Base-by-base conservation (phyloP, 306 rosid species). In the Myrica gale region DNA sequence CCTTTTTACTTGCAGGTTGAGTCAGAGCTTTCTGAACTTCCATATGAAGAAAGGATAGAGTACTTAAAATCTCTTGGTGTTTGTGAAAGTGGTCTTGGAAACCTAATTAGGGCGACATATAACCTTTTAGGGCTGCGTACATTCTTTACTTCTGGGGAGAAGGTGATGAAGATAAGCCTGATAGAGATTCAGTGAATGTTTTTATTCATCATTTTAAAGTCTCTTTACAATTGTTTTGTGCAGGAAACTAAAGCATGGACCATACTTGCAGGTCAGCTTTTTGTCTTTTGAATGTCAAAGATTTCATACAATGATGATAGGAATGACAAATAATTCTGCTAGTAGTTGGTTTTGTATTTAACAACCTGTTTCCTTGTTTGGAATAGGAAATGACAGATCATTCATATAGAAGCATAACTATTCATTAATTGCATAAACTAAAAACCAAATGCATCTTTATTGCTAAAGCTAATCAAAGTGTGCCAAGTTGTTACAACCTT, bases 201-300 rank as follows among this genome's bases (percentile, higher is more conserved):
- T 26, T 26, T 26, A 26, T 26, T 26, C 32, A 26, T 26, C 32
- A 26, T 26, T 26, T 26, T 26, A 26, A 26, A 26, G 32, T 26
- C 84, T 69, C 83, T 74, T 71, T 68, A 76, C 45, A 71, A 13
- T 60, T 70, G 69, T 70, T 76, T 68, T 81, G 10, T 17, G 9
- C 85, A 94, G 97, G 99, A 95, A 84, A 92, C 99, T 78, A 95
- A 87, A 84, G 97, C 99, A 61, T 95, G 99, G 99, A 95, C 99
- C 79, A 95, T 95, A 83, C 90, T 78, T 77, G 82, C 93, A 84
- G 99, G 97, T 95, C 84, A 76, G 92, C 50, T 89, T 80, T 51
- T 42, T 37, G 48, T 57, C 74, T 68, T 55, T 79, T 81, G 50
- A 67, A 47, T 53, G 68, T 79, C 56, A 62, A 51, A 58, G 76